Base-by-base conservation (phyloP, 106 monocot species). In the Dioscorea dumetorum region DNA sequence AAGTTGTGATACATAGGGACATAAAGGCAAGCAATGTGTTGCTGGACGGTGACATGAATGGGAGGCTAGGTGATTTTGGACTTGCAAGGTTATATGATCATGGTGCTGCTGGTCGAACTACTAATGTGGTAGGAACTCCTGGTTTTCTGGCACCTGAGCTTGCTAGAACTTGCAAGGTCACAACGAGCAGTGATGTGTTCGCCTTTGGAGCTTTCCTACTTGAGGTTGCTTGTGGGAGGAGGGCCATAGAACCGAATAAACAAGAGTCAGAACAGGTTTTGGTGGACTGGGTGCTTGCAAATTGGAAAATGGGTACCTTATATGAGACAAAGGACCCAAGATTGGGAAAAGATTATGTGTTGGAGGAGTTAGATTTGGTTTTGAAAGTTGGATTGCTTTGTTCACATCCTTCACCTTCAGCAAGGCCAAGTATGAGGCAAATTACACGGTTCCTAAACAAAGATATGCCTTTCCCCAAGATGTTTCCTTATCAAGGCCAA, bases 1-100 rank as follows among this genome's bases (percentile, higher is more conserved):
- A 17, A 19, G 31, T 33, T 28, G 31, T 62, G 2, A 16, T 72
- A 17, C 77, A 77, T 50, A 63, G 77, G 22, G 77, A 71, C 34
- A 49, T 71, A 12, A 77, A 71, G 9, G 70, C 70, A 28, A 59
- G 70, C 77, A 77, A 77, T 58, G 57, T 70, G 9, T 66, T 79
- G 48, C 48, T 79, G 9, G 73, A 79, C 19, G 50, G 59, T 3
- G 52, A 63, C 10, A 14, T 78, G 49, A 79, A 68, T 48, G 73
- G 54, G 2, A 79, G 62, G n/a, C 48, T 73, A 10, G 72, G 73
- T 15, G 79, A 79, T 20, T 79, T 79, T 49, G 78, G 72, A 2
- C 67, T 78, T n/a, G 78, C 72, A 3, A 28, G 61, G 8, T 50
- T 66, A 16, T 66, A 66, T 22, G 48, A 66, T 49, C 66, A 50